phyloP scores from a whole-genome alignment of 768 basidiomycete genomes.

The Pleurotus platypus region DNA sequence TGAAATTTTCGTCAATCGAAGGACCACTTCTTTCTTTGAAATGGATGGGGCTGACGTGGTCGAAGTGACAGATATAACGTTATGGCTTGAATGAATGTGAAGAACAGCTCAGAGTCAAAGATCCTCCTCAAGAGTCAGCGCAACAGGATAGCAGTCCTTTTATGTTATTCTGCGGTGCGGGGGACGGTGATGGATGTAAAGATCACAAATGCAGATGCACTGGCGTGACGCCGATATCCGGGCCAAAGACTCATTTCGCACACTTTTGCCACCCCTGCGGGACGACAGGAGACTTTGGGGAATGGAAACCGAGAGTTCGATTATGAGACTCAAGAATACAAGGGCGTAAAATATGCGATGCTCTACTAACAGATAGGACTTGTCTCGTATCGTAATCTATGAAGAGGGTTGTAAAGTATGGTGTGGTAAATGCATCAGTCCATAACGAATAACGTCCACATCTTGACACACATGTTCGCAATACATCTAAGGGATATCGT shows the following conservation, averaged over 20 bases:
- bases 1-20: no score
- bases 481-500: conserved; percentile 18
- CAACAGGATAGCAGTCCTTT: not conserved
- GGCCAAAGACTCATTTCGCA: not conserved
- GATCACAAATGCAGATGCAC: not conserved
- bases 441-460: conserved; percentile 15
- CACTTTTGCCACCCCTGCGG: not conserved
- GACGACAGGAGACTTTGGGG: not conserved
- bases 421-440: conserved; percentile 21
- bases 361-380: conserved; percentile 35
- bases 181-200: conserved; percentile 3
- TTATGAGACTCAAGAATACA: conserved; percentile 15
- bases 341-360: conserved; percentile 49
- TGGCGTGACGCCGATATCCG: conserved; percentile 1
- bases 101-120: not conserved
- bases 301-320: not conserved
- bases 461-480: conserved; percentile 17
- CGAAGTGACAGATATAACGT: not conserved
- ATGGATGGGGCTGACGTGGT: conserved; percentile 6
- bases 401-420: conserved; percentile 18
- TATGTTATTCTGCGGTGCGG: conserved; percentile 5
- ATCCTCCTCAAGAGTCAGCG: not conserved
- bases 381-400: conserved; percentile 52
- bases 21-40: not conserved
- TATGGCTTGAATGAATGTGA: not conserved